These are phyloP conservation scores for Eucalyptus paniculata DNA, from an alignment of 345 rosid genomes.

Conservation along the genomic window DNA sequence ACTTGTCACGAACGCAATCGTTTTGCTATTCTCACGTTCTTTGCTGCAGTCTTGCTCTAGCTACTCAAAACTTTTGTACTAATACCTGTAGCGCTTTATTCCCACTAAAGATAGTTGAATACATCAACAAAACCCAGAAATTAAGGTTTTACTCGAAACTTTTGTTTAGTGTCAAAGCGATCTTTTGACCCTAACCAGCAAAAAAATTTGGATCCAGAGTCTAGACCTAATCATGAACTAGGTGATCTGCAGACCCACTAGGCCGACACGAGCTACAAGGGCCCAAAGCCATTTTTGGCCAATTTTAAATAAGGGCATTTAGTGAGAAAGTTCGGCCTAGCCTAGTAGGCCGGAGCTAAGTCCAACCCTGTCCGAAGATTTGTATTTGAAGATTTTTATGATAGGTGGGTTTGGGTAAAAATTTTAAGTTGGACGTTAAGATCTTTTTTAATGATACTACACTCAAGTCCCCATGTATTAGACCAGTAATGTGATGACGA, in stretches of 20 bases:
- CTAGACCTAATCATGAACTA: neutral
- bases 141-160: neutral
- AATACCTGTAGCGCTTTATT: no score
- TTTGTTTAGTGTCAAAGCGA: neutral
- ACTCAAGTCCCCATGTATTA: neutral
- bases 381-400: no score
- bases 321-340: neutral
- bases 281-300: neutral
- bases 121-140: neutral
- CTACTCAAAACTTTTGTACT: no score
- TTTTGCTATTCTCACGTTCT: no score
- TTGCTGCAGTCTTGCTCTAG: no score
- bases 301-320: neutral
- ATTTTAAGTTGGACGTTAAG: no score
- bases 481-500: neutral
- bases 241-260: neutral
- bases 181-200: neutral
- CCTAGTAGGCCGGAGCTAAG: neutral
- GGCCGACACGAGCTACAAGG: neutral
- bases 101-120: neutral
- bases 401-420: neutral
- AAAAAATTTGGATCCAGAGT: neutral
- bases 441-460: no score
- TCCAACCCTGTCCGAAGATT: neutral
- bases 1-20: no score